Evolutionary conservation across 140 eudicot genomes (phyloP), one percentile per base, ranked within the genome.

Genomic region (Erigeron philadelphicus): DNA sequence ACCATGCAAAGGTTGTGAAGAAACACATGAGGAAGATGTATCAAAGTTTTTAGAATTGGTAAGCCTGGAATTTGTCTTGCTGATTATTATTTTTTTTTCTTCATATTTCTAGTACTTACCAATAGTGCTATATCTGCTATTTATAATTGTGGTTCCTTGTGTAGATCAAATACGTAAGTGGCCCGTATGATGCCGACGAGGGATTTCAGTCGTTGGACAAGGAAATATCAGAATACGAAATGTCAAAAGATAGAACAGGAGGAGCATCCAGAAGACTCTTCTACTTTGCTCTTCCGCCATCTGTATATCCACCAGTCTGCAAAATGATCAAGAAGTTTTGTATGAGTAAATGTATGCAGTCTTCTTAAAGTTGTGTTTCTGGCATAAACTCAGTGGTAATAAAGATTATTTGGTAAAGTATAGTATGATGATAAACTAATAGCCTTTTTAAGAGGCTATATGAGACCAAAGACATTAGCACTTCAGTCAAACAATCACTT

Each of bases 261-360:
- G 95, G 89, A 81, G 63, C 88, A 11, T 81, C 96, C 1, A 76
- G 95, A 5, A 92, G 98, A 78, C 96, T 92, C 47, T 92, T 92
- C 81, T 92, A 92, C 79, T 84, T 92, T 68, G 96, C 98, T 60
- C 98, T 92, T 78, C 98, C 98, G 52, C 96, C 98, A 61, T 88
- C 98, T 59, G 96, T 90, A 41, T 90, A 90, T 82, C 96, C 96
- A 42, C 61, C 88, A 44, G 97, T 90, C 78, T 85, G 90, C 96
- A 90, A 80, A 79, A 88, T 87, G 97, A 82, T 90, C 60, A 88
- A 68, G 72, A 70, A 18, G 41, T 81, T 72, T 65, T 82, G 90
- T 81, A 84, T 84, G 95, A 85, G 68, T 76, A 85, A 84, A 80
- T 76, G 97, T 90, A 90, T 68, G 90, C 56, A 31, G 12, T 57